These are phyloP conservation scores for Turnera subulata DNA, from an alignment of 345 rosid species.

Conservation along the genomic window DNA sequence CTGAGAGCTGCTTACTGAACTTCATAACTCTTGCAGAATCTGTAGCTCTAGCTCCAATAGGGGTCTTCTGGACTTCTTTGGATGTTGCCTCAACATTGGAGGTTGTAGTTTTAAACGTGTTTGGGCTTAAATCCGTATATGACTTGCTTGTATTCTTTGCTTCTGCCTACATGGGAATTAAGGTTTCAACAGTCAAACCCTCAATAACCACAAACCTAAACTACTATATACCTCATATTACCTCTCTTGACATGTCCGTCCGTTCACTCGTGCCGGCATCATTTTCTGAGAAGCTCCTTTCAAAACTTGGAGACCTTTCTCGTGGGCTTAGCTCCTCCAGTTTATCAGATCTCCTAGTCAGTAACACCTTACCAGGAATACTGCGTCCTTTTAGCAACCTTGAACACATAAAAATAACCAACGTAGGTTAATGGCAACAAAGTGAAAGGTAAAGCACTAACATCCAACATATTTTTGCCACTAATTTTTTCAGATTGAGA, in stretches of 20 bases:
- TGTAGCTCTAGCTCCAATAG: constrained; percentile 74
- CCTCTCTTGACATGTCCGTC: constrained; percentile 46
- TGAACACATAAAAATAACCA: constrained; percentile 11
- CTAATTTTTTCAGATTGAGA: too few relatives aligned
- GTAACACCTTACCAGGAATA: constrained; percentile 81
- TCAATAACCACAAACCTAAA: background rate
- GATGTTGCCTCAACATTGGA: constrained; percentile 41
- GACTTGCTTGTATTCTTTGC: constrained; percentile 33
- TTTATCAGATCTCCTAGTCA: constrained; percentile 74
- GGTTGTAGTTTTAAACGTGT: constrained; percentile 43
- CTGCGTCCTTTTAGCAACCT: constrained; percentile 91
- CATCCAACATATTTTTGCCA: too few relatives aligned
- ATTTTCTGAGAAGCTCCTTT: constrained; percentile 66
- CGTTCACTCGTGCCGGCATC: constrained; percentile 62
- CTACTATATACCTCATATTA: constrained; percentile 14
- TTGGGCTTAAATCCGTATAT: constrained; percentile 31
- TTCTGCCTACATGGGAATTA: constrained; percentile 43
- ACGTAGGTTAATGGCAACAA: too few relatives aligned
- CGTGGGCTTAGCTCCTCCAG: constrained; percentile 37
- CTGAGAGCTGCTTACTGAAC: constrained; percentile 78
- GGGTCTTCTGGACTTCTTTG: constrained; percentile 47
- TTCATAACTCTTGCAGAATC: constrained; percentile 84
- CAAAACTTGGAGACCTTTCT: constrained; percentile 54
- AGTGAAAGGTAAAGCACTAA: too few relatives aligned
- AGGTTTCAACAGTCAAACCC: constrained; percentile 4